Evolutionary conservation across 2,329 filamentous ascomycete genomes (phyloP).

Genomic region (Xylaria sp.): DNA sequence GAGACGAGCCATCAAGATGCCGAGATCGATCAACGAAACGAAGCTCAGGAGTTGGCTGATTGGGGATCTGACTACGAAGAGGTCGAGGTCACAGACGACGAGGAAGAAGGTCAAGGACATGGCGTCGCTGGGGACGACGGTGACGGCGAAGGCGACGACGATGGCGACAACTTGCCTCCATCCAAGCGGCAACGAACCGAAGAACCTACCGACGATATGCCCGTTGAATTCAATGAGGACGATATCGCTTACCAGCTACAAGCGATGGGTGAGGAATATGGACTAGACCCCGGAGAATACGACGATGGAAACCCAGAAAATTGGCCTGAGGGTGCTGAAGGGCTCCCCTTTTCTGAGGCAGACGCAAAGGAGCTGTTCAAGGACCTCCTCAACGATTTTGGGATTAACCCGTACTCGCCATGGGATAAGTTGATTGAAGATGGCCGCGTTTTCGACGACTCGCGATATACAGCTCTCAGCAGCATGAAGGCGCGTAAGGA

Average conservation of each 20-base stretch:
- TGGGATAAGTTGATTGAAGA: constrained; percentile 93
- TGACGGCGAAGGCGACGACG: constrained; percentile 61
- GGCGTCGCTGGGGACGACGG: constrained; percentile 57
- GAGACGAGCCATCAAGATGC: constrained; percentile 35
- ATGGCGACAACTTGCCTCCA: constrained; percentile 60
- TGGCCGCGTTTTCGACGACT: constrained; percentile 82
- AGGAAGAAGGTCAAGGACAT: constrained; percentile 23
- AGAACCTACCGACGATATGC: constrained; percentile 53
- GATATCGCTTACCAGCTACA: constrained; percentile 94
- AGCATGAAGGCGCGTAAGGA: constrained; percentile 86
- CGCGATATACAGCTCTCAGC: constrained; percentile 82
- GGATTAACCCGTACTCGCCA: constrained; percentile 85
- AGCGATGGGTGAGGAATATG: constrained; percentile 88
- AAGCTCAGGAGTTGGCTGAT: constrained; percentile 57
- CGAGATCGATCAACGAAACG: constrained; percentile 44
- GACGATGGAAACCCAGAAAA: constrained; percentile 69
- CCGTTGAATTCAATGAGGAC: constrained; percentile 88
- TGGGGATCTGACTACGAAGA: constrained; percentile 82
- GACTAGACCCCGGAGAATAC: constrained; percentile 79
- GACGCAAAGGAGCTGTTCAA: constrained; percentile 84
- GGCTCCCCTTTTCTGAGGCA: constrained; percentile 74
- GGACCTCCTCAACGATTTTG: constrained; percentile 83
- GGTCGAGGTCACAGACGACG: constrained; percentile 70
- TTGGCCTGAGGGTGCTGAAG: constrained; percentile 78
- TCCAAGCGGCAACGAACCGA: constrained; percentile 61